These are phyloP conservation scores for Penicillium glabrum DNA, from an alignment of 2,329 filamentous ascomycete species.

Conservation along the genomic window DNA sequence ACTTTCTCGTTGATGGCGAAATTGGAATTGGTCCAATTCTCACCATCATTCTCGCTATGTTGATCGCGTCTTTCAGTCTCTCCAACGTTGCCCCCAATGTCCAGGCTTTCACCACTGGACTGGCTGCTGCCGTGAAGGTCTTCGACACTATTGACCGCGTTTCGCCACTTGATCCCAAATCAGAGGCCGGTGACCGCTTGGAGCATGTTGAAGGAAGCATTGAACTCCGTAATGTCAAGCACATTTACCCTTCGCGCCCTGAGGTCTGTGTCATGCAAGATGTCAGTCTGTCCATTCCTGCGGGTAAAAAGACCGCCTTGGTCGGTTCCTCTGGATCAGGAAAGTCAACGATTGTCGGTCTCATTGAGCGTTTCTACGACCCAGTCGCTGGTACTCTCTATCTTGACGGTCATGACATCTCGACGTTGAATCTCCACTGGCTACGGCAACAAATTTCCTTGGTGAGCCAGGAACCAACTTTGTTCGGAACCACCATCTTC, in stretches of 20 bases:
- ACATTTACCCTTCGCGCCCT: conserved; percentile 3
- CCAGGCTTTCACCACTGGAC: neutral
- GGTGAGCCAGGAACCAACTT: conserved; percentile 79
- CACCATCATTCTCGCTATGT: conserved; percentile 1
- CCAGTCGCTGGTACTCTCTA: conserved; percentile 70
- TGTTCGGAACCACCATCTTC: conserved; percentile 80
- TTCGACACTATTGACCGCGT: neutral
- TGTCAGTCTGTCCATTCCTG: neutral
- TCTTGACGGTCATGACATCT: conserved; percentile 74
- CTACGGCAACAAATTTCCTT: conserved; percentile 59
- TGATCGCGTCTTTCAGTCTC: neutral
- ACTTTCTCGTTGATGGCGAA: conserved; percentile 9
- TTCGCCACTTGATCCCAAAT: neutral
- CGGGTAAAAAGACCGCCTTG: conserved; percentile 2
- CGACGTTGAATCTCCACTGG: conserved; percentile 60
- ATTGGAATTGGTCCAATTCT: neutral
- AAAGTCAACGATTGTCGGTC: conserved; percentile 5
- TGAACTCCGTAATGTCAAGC: neutral
- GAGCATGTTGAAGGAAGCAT: neutral
- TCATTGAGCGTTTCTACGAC: conserved; percentile 61
- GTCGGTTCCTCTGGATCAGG: conserved; percentile 11
- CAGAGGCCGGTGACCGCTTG: neutral
- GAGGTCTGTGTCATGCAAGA: neutral
- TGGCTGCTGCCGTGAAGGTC: neutral
- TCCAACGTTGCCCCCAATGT: neutral